phyloP scores from a whole-genome alignment of 2,329 filamentous ascomycete genomes.

The Davidsoniella eucalypti region DNA sequence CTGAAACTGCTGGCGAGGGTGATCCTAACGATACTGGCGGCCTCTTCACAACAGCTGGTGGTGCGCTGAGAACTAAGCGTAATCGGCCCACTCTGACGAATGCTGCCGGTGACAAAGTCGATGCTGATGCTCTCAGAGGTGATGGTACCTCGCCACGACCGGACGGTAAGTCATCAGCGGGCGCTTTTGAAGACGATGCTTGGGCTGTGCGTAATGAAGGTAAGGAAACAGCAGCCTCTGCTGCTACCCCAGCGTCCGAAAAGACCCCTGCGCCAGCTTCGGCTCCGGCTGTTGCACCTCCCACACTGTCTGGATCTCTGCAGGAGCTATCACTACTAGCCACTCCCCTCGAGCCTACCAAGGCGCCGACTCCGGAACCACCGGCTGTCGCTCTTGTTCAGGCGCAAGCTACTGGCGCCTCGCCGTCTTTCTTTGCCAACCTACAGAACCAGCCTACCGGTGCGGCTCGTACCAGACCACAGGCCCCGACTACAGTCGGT shows the following conservation, averaged over 20 bases:
- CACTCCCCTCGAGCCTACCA: conserved; percentile 36
- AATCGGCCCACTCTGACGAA: conserved; percentile 75
- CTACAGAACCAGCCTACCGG: conserved; percentile 24
- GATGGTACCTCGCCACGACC: conserved; percentile 19
- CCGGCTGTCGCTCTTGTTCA: conserved; percentile 21
- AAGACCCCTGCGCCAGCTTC: conserved; percentile 19
- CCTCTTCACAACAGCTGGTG: conserved; percentile 86
- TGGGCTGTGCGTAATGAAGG: conserved; percentile 68
- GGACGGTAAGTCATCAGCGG: conserved; percentile 18
- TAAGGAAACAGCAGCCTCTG: not conserved
- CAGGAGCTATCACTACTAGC: conserved; percentile 38
- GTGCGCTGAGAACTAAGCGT: conserved; percentile 83
- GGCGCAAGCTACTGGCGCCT: conserved; percentile 34
- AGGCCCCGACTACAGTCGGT: conserved; percentile 17
- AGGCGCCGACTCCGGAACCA: conserved; percentile 20
- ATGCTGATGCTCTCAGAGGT: conserved; percentile 65
- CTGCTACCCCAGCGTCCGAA: not conserved
- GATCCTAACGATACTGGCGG: conserved; percentile 43
- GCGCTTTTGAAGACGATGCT: conserved; percentile 87
- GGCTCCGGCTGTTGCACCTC: conserved; percentile 17
- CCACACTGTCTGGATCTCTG: conserved; percentile 43
- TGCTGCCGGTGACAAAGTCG: conserved; percentile 70
- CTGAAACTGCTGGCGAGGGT: conserved; percentile 42
- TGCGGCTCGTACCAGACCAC: conserved; percentile 22
- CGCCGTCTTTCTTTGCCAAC: conserved; percentile 39